Evolutionary conservation across 1,284 basidiomycete genomes (phyloP).

Genomic region (Apiotrichum domesticum): DNA sequence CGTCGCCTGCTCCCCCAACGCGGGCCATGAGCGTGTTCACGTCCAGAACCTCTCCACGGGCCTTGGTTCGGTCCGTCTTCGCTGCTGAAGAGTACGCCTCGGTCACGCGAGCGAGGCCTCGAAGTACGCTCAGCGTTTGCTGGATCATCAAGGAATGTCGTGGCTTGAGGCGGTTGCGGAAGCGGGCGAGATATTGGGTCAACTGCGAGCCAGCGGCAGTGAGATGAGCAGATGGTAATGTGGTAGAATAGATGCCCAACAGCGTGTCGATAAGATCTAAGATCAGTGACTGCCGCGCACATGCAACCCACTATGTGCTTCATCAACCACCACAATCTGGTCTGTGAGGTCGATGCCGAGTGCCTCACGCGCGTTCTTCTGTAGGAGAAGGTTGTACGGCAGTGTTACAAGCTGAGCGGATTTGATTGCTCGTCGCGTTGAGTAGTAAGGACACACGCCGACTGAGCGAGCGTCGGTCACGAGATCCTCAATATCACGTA

Average conservation of each 20-base stretch:
- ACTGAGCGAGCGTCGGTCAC: slow-evolving; percentile 62
- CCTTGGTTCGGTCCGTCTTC: slow-evolving; percentile 22
- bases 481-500: slow-evolving; percentile 92
- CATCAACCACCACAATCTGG: slow-evolving; percentile 87
- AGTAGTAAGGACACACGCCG: slow-evolving; percentile 88
- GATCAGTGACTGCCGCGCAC: background rate
- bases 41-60: slow-evolving; percentile 37
- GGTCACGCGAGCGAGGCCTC: slow-evolving; percentile 59
- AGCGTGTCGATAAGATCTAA: slow-evolving; percentile 80
- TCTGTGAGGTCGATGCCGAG: slow-evolving; percentile 74
- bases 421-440: slow-evolving; percentile 74
- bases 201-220: background rate
- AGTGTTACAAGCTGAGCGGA: slow-evolving; percentile 86
- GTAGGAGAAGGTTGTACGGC: slow-evolving; percentile 89
- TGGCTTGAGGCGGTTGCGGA: slow-evolving; percentile 39
- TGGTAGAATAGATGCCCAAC: slow-evolving; percentile 73
- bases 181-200: slow-evolving; percentile 50
- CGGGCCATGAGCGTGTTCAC: slow-evolving; percentile 57
- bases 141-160: background rate
- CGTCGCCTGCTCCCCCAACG: slow-evolving; percentile 59
- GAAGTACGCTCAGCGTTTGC: slow-evolving; percentile 19
- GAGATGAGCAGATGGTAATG: slow-evolving; percentile 50
- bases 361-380: slow-evolving; percentile 75
- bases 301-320: slow-evolving; percentile 77
- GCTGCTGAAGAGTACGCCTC: slow-evolving; percentile 50